A percentile compares a stretch with the other conserved stretches of the same genome.
Evolutionary conservation across 208 protist genomes (phyloP).

Genomic region (Crithidia thermophila): DNA sequence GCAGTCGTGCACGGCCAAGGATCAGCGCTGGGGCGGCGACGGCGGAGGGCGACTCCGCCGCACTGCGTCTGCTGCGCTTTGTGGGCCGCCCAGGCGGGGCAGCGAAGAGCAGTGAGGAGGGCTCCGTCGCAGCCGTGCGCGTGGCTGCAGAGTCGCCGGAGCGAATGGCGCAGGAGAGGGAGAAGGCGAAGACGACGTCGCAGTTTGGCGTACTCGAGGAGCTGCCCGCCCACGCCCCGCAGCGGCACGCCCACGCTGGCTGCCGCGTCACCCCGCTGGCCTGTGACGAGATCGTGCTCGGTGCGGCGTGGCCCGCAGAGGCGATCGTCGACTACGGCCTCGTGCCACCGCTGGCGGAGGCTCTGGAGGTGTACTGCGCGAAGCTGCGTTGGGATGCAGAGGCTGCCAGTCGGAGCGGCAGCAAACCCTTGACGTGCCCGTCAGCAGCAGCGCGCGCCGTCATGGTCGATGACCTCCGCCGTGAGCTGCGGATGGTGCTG

Average conservation of each 20-base stretch:
- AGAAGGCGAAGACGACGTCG: too few species aligned
- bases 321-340: constrained; percentile 23
- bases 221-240: constrained; percentile 5
- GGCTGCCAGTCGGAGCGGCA: background rate
- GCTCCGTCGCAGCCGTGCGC: too few species aligned
- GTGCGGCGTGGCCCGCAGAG: constrained; percentile 21
- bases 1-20: background rate
- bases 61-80: constrained; percentile 9
- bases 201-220: constrained; percentile 19
- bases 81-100: too few species aligned
- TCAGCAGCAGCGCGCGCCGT: background rate
- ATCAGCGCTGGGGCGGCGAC: too few species aligned
- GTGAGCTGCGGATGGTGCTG: constrained; percentile 34
- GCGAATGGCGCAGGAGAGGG: too few species aligned
- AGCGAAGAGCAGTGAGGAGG: too few species aligned
- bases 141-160: too few species aligned
- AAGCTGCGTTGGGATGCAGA: background rate
- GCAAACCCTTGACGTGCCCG: background rate
- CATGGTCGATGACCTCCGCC: constrained; percentile 19
- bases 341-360: constrained; percentile 13
- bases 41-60: background rate
- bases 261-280: constrained; percentile 15
- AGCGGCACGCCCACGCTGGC: constrained; percentile 19
- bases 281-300: constrained; percentile 27
- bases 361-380: constrained; percentile 8